Percentiles rank a stretch among this genome's conserved stretches.
These are phyloP conservation scores for Suillus sp. DNA, from an alignment of 768 basidiomycete species.

Conservation along the genomic window DNA sequence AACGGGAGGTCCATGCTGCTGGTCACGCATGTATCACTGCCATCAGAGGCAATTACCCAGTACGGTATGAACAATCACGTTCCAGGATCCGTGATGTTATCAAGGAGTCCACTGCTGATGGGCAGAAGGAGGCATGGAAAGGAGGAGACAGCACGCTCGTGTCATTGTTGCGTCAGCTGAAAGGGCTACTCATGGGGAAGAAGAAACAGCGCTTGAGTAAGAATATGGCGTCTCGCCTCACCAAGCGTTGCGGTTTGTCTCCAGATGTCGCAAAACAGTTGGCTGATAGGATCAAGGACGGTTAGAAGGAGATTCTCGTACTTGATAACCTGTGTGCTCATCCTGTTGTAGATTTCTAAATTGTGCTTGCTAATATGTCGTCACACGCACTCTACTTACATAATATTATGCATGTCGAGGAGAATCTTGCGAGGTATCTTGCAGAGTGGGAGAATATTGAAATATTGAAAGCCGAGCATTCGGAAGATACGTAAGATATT, in stretches of 20 bases:
- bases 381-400: neutral
- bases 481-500: neutral
- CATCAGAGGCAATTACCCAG: constrained; percentile 22
- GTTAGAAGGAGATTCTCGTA: neutral
- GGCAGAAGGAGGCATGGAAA: neutral
- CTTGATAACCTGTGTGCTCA: neutral
- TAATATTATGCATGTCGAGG: neutral
- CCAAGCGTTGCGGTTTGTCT: constrained; percentile 28
- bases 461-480: too few relatives aligned
- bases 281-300: too few relatives aligned
- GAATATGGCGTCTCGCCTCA: constrained; percentile 25
- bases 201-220: constrained; percentile 14
- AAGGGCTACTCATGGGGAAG: constrained; percentile 20
- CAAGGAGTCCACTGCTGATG: neutral
- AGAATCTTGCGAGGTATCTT: too few relatives aligned
- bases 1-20: constrained; percentile 30
- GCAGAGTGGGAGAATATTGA: too few relatives aligned
- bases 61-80: neutral
- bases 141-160: neutral
- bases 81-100: neutral
- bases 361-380: neutral
- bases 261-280: constrained; percentile 28
- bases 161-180: constrained; percentile 21
- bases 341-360: neutral
- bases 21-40: constrained; percentile 46